Percentiles rank a stretch among this genome's conserved stretches.
Conservation (phyloP, 805 yeast genomes). For the Candida nonsorbophila region DNA sequence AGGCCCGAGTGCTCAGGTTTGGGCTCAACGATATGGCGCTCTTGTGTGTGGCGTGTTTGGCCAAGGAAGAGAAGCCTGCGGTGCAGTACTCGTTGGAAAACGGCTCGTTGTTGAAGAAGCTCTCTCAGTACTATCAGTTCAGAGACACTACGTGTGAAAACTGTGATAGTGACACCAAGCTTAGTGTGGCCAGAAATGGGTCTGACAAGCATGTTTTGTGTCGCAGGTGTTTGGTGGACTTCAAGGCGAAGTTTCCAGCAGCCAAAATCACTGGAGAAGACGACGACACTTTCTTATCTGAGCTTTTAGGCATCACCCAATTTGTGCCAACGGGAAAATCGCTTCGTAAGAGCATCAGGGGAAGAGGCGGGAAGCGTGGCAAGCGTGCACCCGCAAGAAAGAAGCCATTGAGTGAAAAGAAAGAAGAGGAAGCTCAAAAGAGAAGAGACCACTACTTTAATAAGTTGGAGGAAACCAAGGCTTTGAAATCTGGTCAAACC, state of each 20-base stretch:
- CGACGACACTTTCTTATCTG: conserved; percentile 42
- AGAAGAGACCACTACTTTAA: conserved; percentile 33
- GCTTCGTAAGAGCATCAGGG: conserved; percentile 12
- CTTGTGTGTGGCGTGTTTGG: conserved; percentile 42
- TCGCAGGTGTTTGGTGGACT: conserved; percentile 33
- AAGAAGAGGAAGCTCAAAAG: conserved; percentile 18
- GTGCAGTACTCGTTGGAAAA: conserved; percentile 48
- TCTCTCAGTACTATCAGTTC: conserved; percentile 43
- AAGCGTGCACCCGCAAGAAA: too few species aligned
- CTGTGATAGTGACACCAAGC: conserved; percentile 39
- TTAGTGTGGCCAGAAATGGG: conserved; percentile 26
- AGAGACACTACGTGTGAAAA: conserved; percentile 45
- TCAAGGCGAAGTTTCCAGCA: conserved; percentile 3
- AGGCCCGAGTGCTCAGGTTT: conserved; percentile 43
- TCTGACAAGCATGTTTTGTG: conserved; percentile 31
- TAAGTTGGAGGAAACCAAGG: conserved; percentile 23
- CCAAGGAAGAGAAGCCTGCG: conserved; percentile 39
- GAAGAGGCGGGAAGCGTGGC: conserved; percentile 21
- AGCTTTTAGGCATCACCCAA: conserved; percentile 46
- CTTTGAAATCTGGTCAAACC: conserved; percentile 33
- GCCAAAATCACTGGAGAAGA: conserved; percentile 36
- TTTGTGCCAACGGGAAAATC: conserved; percentile 17
- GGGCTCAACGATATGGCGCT: conserved; percentile 53
- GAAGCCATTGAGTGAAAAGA: conserved; percentile 5
- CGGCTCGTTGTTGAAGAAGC: conserved; percentile 49